These are phyloP conservation scores for Tetrahymena malaccensis DNA, from an alignment of 73 alveolate species.

Conservation along the genomic window DNA sequence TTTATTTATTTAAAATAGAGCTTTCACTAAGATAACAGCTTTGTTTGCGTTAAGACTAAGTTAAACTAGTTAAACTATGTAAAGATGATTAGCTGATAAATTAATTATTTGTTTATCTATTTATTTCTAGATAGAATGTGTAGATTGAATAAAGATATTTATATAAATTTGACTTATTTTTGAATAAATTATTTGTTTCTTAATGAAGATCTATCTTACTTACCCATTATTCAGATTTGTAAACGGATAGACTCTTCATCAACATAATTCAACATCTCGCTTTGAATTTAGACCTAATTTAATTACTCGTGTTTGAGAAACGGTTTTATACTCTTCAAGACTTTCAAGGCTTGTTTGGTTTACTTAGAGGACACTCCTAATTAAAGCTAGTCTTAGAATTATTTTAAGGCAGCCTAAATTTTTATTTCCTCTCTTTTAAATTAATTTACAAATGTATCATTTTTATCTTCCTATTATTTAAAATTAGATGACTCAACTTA, in stretches of 20 bases:
- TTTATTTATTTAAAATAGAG: no score
- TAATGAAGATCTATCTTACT: no score
- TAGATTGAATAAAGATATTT: no score
- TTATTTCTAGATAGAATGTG: no score
- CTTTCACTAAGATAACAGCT: no score
- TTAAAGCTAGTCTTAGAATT: neutral
- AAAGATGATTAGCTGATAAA: no score
- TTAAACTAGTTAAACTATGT: no score
- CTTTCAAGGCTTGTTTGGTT: neutral
- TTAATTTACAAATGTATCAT: neutral
- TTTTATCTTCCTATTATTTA: neutral
- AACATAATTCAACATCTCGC: neutral
- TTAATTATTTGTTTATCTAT: no score
- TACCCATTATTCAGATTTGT: neutral
- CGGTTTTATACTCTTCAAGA: neutral
- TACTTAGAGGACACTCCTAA: neutral
- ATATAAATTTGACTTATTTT: no score
- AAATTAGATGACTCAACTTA: neutral
- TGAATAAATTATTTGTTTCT: no score
- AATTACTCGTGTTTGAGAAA: neutral
- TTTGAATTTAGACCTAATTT: neutral
- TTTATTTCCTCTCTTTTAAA: neutral
- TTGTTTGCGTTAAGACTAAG: no score
- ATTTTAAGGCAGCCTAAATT: neutral
- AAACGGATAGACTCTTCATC: neutral